Evolutionary conservation across 345 rosid genomes (phyloP), one percentile per base, ranked within the genome.

Genomic region (Citrus australasica): DNA sequence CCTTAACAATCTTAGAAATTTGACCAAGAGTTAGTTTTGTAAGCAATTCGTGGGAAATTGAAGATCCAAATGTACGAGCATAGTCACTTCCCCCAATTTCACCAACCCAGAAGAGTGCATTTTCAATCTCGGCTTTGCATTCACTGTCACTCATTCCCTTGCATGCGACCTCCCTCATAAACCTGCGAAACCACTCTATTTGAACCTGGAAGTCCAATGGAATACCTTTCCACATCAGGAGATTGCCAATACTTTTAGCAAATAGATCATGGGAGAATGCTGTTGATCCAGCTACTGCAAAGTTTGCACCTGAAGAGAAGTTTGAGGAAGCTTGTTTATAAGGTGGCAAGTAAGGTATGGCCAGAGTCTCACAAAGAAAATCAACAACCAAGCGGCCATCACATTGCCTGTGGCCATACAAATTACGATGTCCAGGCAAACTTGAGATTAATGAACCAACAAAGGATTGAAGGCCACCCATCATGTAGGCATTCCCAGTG

Each of bases 91-190:
- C 63, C 19, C 92, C 92, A 25, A 89, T 38, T 28, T 79, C 83
- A 25, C 92, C 92, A 17, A 89, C 24, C 90, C 88, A 87, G 71
- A 87, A 83, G 30, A 89, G 86, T 0, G 76, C 10, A 62, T 46
- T 25, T 46, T 10, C 74, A 17, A 83, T 9, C 1, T 81, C 75
- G 3, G 35, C 42, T 42, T 71, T 73, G 78, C 84, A 76, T 42
- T 28, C 76, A 7, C 7, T 40, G 1, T 63, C 75, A 35, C 22
- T 13, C 42, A 73, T 62, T 13, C 75, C 86, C 17, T 17, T 53
- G 33, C 88, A 79, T 14, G 25, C 80, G 27, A 19, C 1, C 25
- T 19, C 55, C 8, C 51, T 24, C 0, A 66, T 38, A 53, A 62
- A 86, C 37, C 63, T 71, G 59, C 82, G 25, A 78, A 82, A 89